Evolutionary conservation across 352 stramenopile genomes (phyloP).

Genomic region (Globisporangium spinosum): DNA sequence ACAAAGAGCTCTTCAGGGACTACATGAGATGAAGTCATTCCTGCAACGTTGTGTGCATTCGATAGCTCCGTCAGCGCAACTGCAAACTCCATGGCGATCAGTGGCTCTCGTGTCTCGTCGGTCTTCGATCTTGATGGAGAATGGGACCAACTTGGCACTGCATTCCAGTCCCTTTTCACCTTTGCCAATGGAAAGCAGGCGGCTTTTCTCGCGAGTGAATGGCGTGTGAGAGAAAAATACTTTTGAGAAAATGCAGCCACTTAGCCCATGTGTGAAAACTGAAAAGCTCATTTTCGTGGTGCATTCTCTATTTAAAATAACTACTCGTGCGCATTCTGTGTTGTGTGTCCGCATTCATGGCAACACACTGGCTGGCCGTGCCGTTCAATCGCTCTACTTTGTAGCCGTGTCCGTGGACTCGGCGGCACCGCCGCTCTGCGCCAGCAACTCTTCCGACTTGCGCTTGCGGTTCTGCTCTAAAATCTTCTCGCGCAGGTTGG

Average conservation of each 20-base stretch:
- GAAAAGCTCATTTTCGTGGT: neutral
- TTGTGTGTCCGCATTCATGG: neutral
- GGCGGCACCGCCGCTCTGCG: neutral
- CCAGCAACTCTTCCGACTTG: constrained; percentile 38
- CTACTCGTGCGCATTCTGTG: neutral
- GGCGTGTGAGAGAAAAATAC: neutral
- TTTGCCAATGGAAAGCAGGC: neutral
- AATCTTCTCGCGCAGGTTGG: constrained; percentile 71
- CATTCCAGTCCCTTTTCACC: neutral
- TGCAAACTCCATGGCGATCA: neutral
- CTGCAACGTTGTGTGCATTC: neutral
- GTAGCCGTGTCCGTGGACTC: neutral
- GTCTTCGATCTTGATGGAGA: neutral
- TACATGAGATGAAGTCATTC: neutral
- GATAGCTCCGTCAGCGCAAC: neutral
- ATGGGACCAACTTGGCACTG: neutral
- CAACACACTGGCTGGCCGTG: neutral
- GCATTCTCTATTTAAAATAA: constrained; percentile 1
- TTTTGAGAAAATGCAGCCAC: neutral
- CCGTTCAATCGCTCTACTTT: neutral
- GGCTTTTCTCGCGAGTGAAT: neutral
- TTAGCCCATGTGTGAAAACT: neutral
- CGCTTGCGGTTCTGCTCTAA: constrained; percentile 49
- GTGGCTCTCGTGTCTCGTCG: neutral
- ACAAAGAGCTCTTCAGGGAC: neutral